Conservation (phyloP, 2,329 filamentous ascomycete genomes). For the Harringtonia lauricola region DNA sequence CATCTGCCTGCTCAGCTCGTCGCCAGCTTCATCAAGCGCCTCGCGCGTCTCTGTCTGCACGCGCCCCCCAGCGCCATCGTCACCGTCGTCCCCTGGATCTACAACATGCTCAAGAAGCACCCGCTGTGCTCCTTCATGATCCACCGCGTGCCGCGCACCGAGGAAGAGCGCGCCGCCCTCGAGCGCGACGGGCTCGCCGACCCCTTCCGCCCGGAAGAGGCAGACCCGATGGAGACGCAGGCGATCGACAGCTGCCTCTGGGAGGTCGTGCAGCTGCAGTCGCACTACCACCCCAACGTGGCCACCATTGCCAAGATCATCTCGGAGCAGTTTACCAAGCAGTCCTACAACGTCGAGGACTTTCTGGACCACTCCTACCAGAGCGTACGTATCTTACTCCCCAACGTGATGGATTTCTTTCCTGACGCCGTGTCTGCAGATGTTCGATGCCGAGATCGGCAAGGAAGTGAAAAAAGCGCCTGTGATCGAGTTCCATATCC, state of each 20-base stretch:
- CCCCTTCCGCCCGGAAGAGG: constrained; percentile 64
- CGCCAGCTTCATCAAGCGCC: constrained; percentile 92
- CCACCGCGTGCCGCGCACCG: constrained; percentile 59
- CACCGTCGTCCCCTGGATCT: constrained; percentile 81
- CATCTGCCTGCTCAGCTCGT: constrained; percentile 87
- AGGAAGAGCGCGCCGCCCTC: constrained; percentile 39
- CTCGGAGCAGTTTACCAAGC: constrained; percentile 94
- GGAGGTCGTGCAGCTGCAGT: constrained; percentile 86
- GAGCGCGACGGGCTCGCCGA: constrained; percentile 54
- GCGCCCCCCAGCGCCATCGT: constrained; percentile 86
- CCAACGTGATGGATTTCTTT: background rate
- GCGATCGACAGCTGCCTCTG: constrained; percentile 91
- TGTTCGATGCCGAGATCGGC: constrained; percentile 73
- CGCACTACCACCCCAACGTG: constrained; percentile 94
- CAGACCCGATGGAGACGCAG: constrained; percentile 71
- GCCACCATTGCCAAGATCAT: constrained; percentile 89
- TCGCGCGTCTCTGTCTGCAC: constrained; percentile 73
- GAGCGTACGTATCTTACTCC: constrained; percentile 43
- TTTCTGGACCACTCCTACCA: constrained; percentile 91
- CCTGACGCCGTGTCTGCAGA: constrained; percentile 34
- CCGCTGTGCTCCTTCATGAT: constrained; percentile 94
- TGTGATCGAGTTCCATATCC: constrained; percentile 89
- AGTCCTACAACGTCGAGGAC: constrained; percentile 89
- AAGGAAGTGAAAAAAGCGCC: constrained; percentile 79
- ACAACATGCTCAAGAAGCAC: constrained; percentile 86